phyloP scores from a whole-genome alignment of 2,329 filamentous ascomycete genomes.

The Apiospora pterosperma region DNA sequence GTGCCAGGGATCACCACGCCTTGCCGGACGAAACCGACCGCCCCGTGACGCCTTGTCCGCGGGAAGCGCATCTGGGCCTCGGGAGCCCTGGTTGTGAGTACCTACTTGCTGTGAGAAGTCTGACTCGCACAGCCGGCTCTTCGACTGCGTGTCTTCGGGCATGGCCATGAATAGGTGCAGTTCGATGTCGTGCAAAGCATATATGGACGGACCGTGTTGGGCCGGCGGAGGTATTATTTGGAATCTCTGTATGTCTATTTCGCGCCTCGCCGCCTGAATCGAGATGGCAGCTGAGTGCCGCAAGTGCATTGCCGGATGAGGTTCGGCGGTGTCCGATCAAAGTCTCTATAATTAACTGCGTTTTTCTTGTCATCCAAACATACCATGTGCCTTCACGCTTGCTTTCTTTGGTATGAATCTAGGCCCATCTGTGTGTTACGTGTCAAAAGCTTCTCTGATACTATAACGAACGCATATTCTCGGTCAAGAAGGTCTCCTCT shows the following conservation, averaged over 20 bases:
- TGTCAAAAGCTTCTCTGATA: background rate
- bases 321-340: background rate
- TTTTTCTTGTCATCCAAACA: too few species aligned
- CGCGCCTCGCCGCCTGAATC: too few species aligned
- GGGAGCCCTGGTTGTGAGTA: slow-evolving; percentile 54
- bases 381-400: background rate
- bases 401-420: background rate
- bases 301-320: background rate
- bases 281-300: background rate
- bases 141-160: slow-evolving; percentile 64
- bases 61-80: slow-evolving; percentile 56
- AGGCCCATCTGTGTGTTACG: too few species aligned
- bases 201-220: background rate
- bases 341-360: too few species aligned
- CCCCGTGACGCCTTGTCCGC: slow-evolving; percentile 68
- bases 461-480: background rate
- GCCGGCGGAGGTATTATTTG: background rate
- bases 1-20: slow-evolving; percentile 48
- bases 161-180: slow-evolving; percentile 60
- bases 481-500: background rate
- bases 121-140: slow-evolving; percentile 54
- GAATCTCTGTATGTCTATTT: background rate
- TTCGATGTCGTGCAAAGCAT: slow-evolving; percentile 49
- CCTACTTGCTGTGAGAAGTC: slow-evolving; percentile 48
- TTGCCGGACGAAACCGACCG: slow-evolving; percentile 57